Base-by-base conservation (phyloP, 75 land plant genomes). In the Selaginella tamariscina region DNA sequence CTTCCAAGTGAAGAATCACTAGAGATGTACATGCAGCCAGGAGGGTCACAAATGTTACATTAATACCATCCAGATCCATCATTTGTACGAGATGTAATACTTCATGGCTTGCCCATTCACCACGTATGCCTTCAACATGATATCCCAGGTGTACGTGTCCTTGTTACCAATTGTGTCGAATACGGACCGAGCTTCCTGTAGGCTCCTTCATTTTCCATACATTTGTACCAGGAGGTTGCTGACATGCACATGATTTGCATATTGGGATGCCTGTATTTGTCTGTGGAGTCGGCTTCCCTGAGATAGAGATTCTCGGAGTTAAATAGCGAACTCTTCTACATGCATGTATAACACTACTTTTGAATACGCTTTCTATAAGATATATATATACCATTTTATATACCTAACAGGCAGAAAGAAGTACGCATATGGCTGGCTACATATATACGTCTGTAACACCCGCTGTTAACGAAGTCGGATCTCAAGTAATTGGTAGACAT, bases 381-480 rank as follows among this genome's bases (percentile, higher is more conserved):
- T n/a, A n/a, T n/a, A n/a, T n/a, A n/a, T n/a, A n/a, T n/a, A n/a
- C n/a, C n/a, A n/a, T n/a, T n/a, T n/a, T n/a, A n/a, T n/a, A n/a
- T n/a, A 24, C 69, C 69, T 67, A 29, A 54, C 33, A 32, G 80
- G 9, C 33, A 54, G 26, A 5, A 24, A 23, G n/a, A 26, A 32
- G 5, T 0, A 63, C 69, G 24, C 24, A 74, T 24, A 75, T 75
- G 28, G n/a, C 67, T 18, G 73, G 83, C 27, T 67, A 80, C 60
- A 27, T 1, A 54, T 72, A 29, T 15, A 0, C 0, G 30, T 28
- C 55, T 69, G 1, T 55, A 65, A 71, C 18, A 72, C 82, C 32
- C 82, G 84, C 15, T 64, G 82, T 29, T 72, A 55, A 66, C 86
- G 83, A 67, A 74, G 86, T 81, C 11, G 26, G 15, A 49, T 32